These are phyloP conservation scores for Aspergillus mulundensis DNA, from an alignment of 495 filamentous ascomycete species.

Conservation along the genomic window DNA sequence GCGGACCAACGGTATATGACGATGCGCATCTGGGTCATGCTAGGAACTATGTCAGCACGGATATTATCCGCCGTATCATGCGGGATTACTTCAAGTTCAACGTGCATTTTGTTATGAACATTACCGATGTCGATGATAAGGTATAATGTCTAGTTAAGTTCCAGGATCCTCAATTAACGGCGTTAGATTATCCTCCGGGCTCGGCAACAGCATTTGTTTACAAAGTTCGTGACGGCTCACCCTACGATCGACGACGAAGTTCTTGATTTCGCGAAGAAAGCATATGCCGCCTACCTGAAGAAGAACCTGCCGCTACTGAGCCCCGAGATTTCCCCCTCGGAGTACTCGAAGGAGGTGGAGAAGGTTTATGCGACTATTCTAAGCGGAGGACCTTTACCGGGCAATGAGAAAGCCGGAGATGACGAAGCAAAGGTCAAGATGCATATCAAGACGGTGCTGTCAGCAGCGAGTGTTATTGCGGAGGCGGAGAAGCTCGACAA, in stretches of 20 bases:
- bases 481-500: slow-evolving; percentile 37
- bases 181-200: slow-evolving; percentile 76
- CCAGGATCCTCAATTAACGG: neutral
- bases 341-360: slow-evolving; percentile 53
- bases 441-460: slow-evolving; percentile 75
- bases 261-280: slow-evolving; percentile 54
- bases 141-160: slow-evolving; percentile 28
- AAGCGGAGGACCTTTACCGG: slow-evolving; percentile 47
- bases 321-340: slow-evolving; percentile 31
- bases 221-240: slow-evolving; percentile 46
- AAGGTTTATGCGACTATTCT: slow-evolving; percentile 60
- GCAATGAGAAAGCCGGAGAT: slow-evolving; percentile 63
- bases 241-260: slow-evolving; percentile 46
- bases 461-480: slow-evolving; percentile 54
- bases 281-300: slow-evolving; percentile 67
- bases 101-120: slow-evolving; percentile 93
- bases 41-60: slow-evolving; percentile 89
- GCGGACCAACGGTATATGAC: slow-evolving; percentile 92
- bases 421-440: slow-evolving; percentile 87
- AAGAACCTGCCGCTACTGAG: slow-evolving; percentile 69
- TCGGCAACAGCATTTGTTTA: slow-evolving; percentile 70
- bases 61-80: slow-evolving; percentile 86
- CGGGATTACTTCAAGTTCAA: slow-evolving; percentile 81
- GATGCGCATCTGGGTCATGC: slow-evolving; percentile 88
- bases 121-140: slow-evolving; percentile 93